phyloP scores from a whole-genome alignment of 2,329 filamentous ascomycete species.

The Arthroderma sp. region DNA sequence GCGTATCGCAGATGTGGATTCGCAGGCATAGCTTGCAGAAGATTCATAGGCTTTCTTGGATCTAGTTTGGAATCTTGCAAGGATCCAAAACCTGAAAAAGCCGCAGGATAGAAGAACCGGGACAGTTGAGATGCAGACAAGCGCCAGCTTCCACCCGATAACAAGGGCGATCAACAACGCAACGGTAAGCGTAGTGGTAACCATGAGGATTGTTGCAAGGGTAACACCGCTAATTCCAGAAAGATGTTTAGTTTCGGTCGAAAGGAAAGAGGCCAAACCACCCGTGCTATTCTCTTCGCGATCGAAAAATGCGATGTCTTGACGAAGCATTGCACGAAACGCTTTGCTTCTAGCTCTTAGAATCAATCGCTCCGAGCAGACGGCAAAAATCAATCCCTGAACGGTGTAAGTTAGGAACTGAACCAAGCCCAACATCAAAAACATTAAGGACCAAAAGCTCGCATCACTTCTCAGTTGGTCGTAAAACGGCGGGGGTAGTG shows the following conservation, averaged over 20 bases:
- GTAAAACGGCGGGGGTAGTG: slow-evolving; percentile 41
- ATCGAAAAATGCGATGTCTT: slow-evolving; percentile 90
- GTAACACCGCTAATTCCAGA: slow-evolving; percentile 79
- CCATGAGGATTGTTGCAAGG: slow-evolving; percentile 72
- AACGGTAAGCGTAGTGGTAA: slow-evolving; percentile 63
- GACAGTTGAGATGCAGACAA: slow-evolving; percentile 68
- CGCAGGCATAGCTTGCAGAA: slow-evolving; percentile 78
- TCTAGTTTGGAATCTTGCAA: slow-evolving; percentile 64
- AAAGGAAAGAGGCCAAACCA: slow-evolving; percentile 75
- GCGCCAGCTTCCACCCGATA: slow-evolving; percentile 75
- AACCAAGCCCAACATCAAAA: slow-evolving; percentile 65
- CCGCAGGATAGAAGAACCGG: slow-evolving; percentile 67
- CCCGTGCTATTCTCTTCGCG: slow-evolving; percentile 78
- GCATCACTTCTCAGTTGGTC: slow-evolving; percentile 52
- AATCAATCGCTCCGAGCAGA: slow-evolving; percentile 74
- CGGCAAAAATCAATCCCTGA: slow-evolving; percentile 65
- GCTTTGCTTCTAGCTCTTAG: slow-evolving; percentile 69
- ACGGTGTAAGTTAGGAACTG: slow-evolving; percentile 55
- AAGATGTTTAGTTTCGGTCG: slow-evolving; percentile 77
- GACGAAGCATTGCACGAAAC: slow-evolving; percentile 77
- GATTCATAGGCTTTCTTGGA: slow-evolving; percentile 67
- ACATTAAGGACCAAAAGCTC: slow-evolving; percentile 84
- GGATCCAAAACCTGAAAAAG: slow-evolving; percentile 78
- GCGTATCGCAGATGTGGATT: slow-evolving; percentile 85
- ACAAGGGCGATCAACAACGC: slow-evolving; percentile 58